Evolutionary conservation across 805 yeast genomes (phyloP).

Genomic region (Blastobotrys muscicola): DNA sequence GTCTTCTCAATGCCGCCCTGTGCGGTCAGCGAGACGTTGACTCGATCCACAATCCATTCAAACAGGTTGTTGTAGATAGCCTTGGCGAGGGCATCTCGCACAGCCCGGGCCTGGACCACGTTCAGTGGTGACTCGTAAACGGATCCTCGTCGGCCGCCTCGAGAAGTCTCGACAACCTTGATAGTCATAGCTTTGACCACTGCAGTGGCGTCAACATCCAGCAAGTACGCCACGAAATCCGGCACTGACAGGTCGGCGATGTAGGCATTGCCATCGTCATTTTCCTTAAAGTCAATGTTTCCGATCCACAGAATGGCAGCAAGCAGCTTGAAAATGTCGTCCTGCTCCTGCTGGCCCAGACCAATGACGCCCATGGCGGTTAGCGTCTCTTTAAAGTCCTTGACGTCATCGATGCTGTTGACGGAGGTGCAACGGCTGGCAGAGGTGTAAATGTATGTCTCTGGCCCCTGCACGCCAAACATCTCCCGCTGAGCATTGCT

Average conservation of each 20-base stretch:
- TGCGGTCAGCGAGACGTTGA: slow-evolving; percentile 64
- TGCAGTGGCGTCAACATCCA: slow-evolving; percentile 65
- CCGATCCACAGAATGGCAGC: slow-evolving; percentile 93
- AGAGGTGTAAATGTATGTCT: slow-evolving; percentile 81
- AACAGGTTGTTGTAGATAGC: slow-evolving; percentile 87
- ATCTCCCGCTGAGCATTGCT: slow-evolving; percentile 71
- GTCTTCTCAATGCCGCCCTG: slow-evolving; percentile 46
- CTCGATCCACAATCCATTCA: slow-evolving; percentile 94
- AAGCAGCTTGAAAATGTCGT: slow-evolving; percentile 74
- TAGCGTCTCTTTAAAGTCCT: slow-evolving; percentile 72
- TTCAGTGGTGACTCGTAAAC: slow-evolving; percentile 92
- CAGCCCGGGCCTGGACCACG: slow-evolving; percentile 81
- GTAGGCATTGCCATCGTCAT: slow-evolving; percentile 76
- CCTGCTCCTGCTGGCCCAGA: slow-evolving; percentile 71
- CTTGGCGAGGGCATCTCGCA: slow-evolving; percentile 89
- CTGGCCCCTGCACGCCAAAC: slow-evolving; percentile 91
- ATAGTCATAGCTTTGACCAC: slow-evolving; percentile 63
- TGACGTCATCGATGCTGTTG: slow-evolving; percentile 72
- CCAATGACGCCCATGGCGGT: slow-evolving; percentile 88
- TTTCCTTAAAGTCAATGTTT: slow-evolving; percentile 75
- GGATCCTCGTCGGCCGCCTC: slow-evolving; percentile 85
- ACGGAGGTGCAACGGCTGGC: slow-evolving; percentile 80
- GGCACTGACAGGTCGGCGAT: slow-evolving; percentile 85
- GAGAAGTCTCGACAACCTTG: slow-evolving; percentile 81
- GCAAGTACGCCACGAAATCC: slow-evolving; percentile 82